Conservation (phyloP, 257 asterid species). For the Prunella vulgaris region DNA sequence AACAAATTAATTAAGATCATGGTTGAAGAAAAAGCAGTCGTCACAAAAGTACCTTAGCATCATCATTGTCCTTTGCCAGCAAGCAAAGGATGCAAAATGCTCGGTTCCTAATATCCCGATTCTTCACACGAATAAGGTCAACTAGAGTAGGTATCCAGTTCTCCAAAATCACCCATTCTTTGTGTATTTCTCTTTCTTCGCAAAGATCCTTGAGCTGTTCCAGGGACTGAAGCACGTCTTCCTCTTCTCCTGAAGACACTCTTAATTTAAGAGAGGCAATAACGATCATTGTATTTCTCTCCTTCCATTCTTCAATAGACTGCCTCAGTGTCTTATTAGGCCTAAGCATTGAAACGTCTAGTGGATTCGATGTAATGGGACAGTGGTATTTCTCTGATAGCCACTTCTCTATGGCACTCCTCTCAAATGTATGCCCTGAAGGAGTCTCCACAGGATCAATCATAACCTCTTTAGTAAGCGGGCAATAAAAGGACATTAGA, state of each 20-base stretch:
- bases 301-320: slow-evolving; percentile 72
- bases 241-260: slow-evolving; percentile 31
- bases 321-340: slow-evolving; percentile 65
- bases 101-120: slow-evolving; percentile 46
- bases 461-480: slow-evolving; percentile 60
- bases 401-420: slow-evolving; percentile 62
- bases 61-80: slow-evolving; percentile 54
- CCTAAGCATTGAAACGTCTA: slow-evolving; percentile 49
- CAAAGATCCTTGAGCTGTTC: slow-evolving; percentile 46
- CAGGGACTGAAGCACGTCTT: slow-evolving; percentile 42
- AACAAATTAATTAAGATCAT: neutral
- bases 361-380: slow-evolving; percentile 43
- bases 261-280: slow-evolving; percentile 42
- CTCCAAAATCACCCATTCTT: slow-evolving; percentile 67
- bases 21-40: neutral
- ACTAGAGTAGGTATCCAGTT: slow-evolving; percentile 47
- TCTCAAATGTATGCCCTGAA: slow-evolving; percentile 56
- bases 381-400: slow-evolving; percentile 39
- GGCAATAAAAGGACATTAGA: slow-evolving; percentile 53
- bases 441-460: slow-evolving; percentile 65
- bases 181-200: slow-evolving; percentile 50
- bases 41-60: slow-evolving; percentile 43
- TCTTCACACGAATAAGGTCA: slow-evolving; percentile 36
- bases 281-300: slow-evolving; percentile 57
- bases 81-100: slow-evolving; percentile 45